phyloP scores from a whole-genome alignment of 163 green algal genomes.

The Chlamydomonas reinhardtii region DNA sequence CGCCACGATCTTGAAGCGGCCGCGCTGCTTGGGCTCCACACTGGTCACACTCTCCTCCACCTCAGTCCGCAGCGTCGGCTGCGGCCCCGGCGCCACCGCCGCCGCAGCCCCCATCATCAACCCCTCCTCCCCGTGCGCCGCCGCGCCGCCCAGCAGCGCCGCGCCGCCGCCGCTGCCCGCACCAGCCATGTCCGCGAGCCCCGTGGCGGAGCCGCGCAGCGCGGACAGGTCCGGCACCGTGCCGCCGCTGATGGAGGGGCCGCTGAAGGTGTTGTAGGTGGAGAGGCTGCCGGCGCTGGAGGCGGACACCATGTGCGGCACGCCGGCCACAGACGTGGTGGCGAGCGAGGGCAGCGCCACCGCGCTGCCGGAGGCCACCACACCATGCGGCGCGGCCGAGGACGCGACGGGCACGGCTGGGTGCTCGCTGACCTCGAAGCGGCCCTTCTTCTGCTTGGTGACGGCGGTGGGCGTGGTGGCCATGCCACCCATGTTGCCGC shows the following conservation, averaged over 20 bases:
- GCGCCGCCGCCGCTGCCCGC: background rate
- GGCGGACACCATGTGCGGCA: background rate
- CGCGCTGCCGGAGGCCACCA: background rate
- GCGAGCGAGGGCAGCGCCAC: slow-evolving; percentile 3
- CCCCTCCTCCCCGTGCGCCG: no score
- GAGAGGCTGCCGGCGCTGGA: background rate
- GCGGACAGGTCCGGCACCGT: slow-evolving; percentile 17
- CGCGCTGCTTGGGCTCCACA: slow-evolving; percentile 66
- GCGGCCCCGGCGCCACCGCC: background rate
- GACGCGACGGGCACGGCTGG: background rate
- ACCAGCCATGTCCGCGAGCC: background rate
- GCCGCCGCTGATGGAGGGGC: slow-evolving; percentile 26
- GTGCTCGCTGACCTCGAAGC: slow-evolving; percentile 57
- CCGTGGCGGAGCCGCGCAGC: background rate
- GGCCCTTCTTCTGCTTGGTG: slow-evolving; percentile 49
- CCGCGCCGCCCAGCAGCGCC: background rate
- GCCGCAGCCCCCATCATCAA: background rate
- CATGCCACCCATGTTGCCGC: slow-evolving; percentile 26
- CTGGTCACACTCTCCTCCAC: slow-evolving; percentile 48
- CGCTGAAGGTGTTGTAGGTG: background rate
- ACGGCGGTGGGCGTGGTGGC: slow-evolving; percentile 49
- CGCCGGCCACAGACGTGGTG: background rate
- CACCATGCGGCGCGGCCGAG: slow-evolving; percentile 9
- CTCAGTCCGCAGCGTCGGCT: background rate
- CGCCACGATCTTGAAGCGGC: slow-evolving; percentile 82